Evolutionary conservation across 2,329 filamentous ascomycete genomes (phyloP), one percentile per base, ranked within the genome.

Genomic region (Graphilbum fragrans): DNA sequence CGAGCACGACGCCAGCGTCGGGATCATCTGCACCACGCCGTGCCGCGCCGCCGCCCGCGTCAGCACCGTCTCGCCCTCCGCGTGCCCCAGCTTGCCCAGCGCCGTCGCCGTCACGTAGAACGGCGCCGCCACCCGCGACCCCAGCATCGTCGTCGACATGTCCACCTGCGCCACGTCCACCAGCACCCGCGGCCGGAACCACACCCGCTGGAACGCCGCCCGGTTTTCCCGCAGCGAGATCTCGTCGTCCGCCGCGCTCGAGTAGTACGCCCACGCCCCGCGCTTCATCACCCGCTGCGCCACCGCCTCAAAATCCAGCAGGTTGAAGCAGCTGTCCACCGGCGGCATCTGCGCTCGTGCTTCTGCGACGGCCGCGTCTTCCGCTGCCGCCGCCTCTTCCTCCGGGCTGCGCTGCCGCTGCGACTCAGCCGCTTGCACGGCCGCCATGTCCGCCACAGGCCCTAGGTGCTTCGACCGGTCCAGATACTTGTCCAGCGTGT

Each of bases 101-200:
- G 92, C 92, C 7, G 92, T 96, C 35, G 92, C 92, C 1, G 92
- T 95, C 18, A 98, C 82, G 64, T 98, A 98, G 66, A 95, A 93
- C 19, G 92, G 92, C 37, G 93, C 83, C 47, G 80, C 76, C 48
- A 78, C 77, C 57, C 84, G 87, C 29, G 81, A 80, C 49, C 88
- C 90, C 17, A 98, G 81, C 90, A 98, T 96, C 2, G 83, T 94
- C 20, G 88, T 96, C 29, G 77, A 78, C 57, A 84, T 78, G 59
- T 95, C 86, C 46, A 98, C 74, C 19, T 84, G 73, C 58, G 88
- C 84, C 29, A 98, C 92, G 55, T 98, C 82, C 41, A 94, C 77
- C 42, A 98, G 78, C 42, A 98, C 69, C 48, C 80, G 80, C 4
- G 92, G 92, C 19, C 92, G 79, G 69, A 98, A 96, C 90, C 92